Base-by-base conservation (phyloP, 306 rosid species). In the Vachellia collinsii region DNA sequence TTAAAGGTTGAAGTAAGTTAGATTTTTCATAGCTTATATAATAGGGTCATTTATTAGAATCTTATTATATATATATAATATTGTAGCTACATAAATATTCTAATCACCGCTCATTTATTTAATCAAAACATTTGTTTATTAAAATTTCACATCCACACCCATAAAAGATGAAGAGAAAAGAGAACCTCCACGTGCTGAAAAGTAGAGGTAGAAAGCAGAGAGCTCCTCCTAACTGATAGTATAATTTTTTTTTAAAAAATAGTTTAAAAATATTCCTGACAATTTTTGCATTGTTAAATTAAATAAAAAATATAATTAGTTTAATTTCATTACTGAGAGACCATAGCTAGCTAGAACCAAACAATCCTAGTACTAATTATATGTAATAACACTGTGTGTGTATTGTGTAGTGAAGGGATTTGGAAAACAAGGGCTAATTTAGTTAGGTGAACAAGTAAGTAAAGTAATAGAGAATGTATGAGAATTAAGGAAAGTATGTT, bases 401-500 rank as follows among this genome's bases (percentile, higher is more conserved):
- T 7, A 9, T 51, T 41, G 51, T 46, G 39, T 22, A 3, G 58
- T 14, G 42, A 4, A 46, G 41, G 19, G n/a, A 44, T 81, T 78
- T 42, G 25, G 37, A 74, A 44, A 29, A 70, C 12, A 68, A 69
- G 79, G 81, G 25, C 38, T 38, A 68, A 56, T 77, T 77, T 42
- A 65, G 68, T 53, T 12, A 23, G 34, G 6, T 68, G 54, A 74
- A 9, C 53, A 80, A 70, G 42, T 51, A 19, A 62, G 8, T 25
- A 80, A 78, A 67, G n/a, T 47, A 67, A 54, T 70, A 53, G n/a
- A 80, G 70, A 67, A 74, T 16, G 61, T 11, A 13, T 23, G 37
- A 23, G 72, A 75, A 23, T 39, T 3, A 39, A 63, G 23, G 56
- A 83, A 86, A 81, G 84, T 74, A 80, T 71, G 79, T 42, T 85